These are phyloP conservation scores for Phytophthora litchii DNA, from an alignment of 352 stramenopile genomes.

Conservation along the genomic window DNA sequence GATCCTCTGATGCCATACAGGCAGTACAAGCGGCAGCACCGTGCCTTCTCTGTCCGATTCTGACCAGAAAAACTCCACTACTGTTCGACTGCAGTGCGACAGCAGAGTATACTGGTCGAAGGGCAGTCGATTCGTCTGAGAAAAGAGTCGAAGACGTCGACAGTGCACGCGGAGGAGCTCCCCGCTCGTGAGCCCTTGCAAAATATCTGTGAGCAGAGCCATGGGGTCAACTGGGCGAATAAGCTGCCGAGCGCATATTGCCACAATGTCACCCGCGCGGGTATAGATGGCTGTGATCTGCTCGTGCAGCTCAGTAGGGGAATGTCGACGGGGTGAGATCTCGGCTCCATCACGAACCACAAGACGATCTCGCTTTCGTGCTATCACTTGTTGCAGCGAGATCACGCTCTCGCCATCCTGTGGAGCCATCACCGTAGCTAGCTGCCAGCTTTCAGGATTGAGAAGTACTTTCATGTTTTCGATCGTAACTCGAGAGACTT, in stretches of 20 bases:
- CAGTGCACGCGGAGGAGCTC: constrained; percentile 42
- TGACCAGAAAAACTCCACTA: constrained; percentile 57
- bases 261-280: constrained; percentile 53
- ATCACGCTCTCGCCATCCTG: constrained; percentile 9
- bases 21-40: constrained; percentile 2
- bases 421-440: constrained; percentile 42
- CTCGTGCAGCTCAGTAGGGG: constrained; percentile 48
- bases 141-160: constrained; percentile 62
- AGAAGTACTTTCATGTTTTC: constrained; percentile 64
- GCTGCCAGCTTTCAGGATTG: constrained; percentile 54
- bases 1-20: constrained; percentile 58
- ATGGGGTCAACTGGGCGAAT: constrained; percentile 48
- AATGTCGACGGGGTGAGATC: constrained; percentile 1
- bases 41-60: not conserved
- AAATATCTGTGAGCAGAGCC: constrained; percentile 37
- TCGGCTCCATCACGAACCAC: constrained; percentile 2
- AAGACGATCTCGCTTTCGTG: constrained; percentile 12
- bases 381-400: constrained; percentile 21
- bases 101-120: constrained; percentile 56
- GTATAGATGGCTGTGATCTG: constrained; percentile 58
- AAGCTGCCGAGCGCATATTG: constrained; percentile 53
- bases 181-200: constrained; percentile 37
- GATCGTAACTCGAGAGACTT: constrained; percentile 46
- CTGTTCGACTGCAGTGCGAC: constrained; percentile 27
- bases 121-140: constrained; percentile 47